Evolutionary conservation across 2,329 filamentous ascomycete species (phyloP), one percentile per base, ranked within the genome.

Genomic region (Calonectria hongkongensis): DNA sequence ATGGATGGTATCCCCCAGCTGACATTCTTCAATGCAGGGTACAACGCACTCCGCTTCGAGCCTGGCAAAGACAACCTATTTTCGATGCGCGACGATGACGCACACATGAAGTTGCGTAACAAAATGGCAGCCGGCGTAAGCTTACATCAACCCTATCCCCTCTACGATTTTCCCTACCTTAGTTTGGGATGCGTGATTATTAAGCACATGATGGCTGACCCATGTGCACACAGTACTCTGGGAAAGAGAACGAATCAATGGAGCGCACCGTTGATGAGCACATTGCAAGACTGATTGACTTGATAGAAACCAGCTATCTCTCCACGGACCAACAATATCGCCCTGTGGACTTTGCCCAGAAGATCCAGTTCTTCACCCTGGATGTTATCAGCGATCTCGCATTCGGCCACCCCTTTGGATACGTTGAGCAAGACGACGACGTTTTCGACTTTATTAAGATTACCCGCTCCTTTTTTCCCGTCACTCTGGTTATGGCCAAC

Each of bases 361-460:
- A 60, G 16, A 41, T 60, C 7, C 54, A 60, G 4, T 60, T 60
- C 33, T 60, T 60, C 21, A 60, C 54, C 7, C 7, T 60, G 21
- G 54, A 60, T 25, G 54, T 60, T 12, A 60, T 60, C 54, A 60
- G 54, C 18, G 54, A 60, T 13, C 25, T 60, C 5, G 54, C 54
- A 16, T 60, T 60, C 4, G 54, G 54, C 7, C 54, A 60, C 8
- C 33, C 54, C 4, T 60, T 60, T 18, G 54, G 54, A 18, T 60
- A 60, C 33, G n/a, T 60, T 27, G 54, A 60, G 21, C 21, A 60
- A 30, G 54, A 60, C 10, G 54, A 60, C 30, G 54, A 60, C 18
- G 54, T 60, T 25, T 60, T 60, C 7, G 54, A 60, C 54, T 60
- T 60, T 12, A 60, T 60, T 21, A 60, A 60, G 25, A 41, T 60